Percentiles rank a stretch among this genome's conserved stretches.
phyloP scores from a whole-genome alignment of 106 monocot genomes.

The Phalaenopsis aphrodite region DNA sequence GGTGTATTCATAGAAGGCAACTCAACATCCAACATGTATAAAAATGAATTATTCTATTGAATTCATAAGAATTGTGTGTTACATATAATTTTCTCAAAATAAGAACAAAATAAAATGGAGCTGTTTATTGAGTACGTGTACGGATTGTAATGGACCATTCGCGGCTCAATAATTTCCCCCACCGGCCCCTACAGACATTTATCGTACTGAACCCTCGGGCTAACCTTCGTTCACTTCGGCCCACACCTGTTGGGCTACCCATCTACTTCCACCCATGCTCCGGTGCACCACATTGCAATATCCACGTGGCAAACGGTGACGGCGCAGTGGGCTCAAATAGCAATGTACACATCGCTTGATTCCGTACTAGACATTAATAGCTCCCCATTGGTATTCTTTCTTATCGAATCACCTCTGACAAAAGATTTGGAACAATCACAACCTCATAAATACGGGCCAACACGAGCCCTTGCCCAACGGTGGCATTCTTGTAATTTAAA shows the following conservation, averaged over 20 bases:
- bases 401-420: constrained; percentile 1
- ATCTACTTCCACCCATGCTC: not conserved
- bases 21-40: no score
- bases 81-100: no score
- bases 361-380: constrained; percentile 1
- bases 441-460: not conserved
- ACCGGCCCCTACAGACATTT: not conserved
- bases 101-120: no score
- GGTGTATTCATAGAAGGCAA: no score
- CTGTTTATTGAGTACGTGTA: no score
- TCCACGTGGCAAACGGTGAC: not conserved
- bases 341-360: not conserved
- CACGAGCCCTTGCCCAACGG: not conserved
- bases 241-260: no score
- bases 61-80: no score
- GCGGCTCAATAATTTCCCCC: not conserved
- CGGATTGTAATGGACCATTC: no score
- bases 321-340: not conserved
- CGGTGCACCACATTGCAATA: not conserved
- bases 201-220: not conserved
- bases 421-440: constrained; percentile 1
- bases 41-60: no score
- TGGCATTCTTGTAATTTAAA: not conserved
- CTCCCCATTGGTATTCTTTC: not conserved
- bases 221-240: not conserved